Evolutionary conservation across 2,329 filamentous ascomycete species (phyloP), one percentile per base, ranked within the genome.

Genomic region (Aureobasidium sp.): DNA sequence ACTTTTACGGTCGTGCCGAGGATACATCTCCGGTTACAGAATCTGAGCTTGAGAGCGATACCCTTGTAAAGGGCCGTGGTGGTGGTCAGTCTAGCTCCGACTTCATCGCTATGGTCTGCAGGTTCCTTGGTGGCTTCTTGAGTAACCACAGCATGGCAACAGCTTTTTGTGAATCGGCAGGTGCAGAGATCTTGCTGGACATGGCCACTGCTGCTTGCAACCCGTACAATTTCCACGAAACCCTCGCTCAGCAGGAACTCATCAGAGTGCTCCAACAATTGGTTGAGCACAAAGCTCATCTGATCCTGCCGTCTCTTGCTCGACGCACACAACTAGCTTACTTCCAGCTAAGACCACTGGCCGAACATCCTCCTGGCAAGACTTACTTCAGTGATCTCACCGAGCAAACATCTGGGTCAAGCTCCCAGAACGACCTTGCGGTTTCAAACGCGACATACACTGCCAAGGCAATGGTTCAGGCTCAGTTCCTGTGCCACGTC

Each of bases 191-290:
- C 56, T 80, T 97, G 23, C 80, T 99, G 60, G 91, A 97, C 70
- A 84, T 97, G 61, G 88, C 88, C 44, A 90, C 89, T 60, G 84
- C 92, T 34, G 88, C 91, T 5, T 92, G 90, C 71, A 80, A 97
- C 51, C 86, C 90, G 0, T 86, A 86, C 67, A 84, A 89, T 69
- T 87, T 89, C 70, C 82, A 86, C 42, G 86, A 88, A 44, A 83
- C 84, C 6, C 76, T 81, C 58, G 84, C 89, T 4, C 87, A 87
- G 62, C 84, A 87, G 64, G 85, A 88, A 64, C 80, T 97, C 60
- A 84, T 87, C 17, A 83, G 85, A 39, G 87, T 96, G 12, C 80
- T 96, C 55, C 85, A 89, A 65, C 83, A 87, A 66, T 82, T 97
- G 65, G 84, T 92, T 7, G 93, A 97, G 68, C 83, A 86, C 29